phyloP scores from a whole-genome alignment of 2,329 filamentous ascomycete genomes.

The Aspergillus proliferans region DNA sequence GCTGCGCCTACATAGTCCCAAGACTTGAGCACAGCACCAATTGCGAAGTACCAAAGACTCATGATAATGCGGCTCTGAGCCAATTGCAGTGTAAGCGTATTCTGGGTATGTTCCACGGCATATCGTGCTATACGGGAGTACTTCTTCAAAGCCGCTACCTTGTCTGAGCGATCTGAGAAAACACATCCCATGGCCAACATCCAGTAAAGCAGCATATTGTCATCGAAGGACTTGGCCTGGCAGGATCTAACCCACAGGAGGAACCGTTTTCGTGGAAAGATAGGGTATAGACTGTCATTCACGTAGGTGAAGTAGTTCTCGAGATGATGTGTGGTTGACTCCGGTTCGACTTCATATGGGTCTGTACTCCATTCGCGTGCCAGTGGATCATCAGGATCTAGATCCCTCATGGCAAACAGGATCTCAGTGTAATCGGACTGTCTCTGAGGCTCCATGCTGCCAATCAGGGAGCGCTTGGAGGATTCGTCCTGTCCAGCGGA shows the following conservation, averaged over 20 bases:
- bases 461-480: slow-evolving; percentile 4
- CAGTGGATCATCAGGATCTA: slow-evolving; percentile 24
- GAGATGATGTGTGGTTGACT: slow-evolving; percentile 47
- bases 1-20: slow-evolving; percentile 61
- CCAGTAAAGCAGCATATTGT: slow-evolving; percentile 56
- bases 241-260: slow-evolving; percentile 48
- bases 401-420: slow-evolving; percentile 24
- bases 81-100: slow-evolving; percentile 55
- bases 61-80: slow-evolving; percentile 63
- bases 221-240: slow-evolving; percentile 46
- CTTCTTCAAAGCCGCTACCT: slow-evolving; percentile 39
- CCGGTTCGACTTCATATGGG: slow-evolving; percentile 47
- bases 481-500: slow-evolving; percentile 10
- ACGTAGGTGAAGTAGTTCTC: slow-evolving; percentile 54
- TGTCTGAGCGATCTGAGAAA: slow-evolving; percentile 46
- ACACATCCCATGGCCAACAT: slow-evolving; percentile 53
- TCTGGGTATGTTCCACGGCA: slow-evolving; percentile 48
- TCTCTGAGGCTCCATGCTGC: slow-evolving; percentile 7
- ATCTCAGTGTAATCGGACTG: slow-evolving; percentile 25
- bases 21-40: slow-evolving; percentile 53
- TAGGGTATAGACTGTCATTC: slow-evolving; percentile 49
- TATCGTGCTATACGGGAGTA: slow-evolving; percentile 54
- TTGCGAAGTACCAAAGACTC: slow-evolving; percentile 59
- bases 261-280: slow-evolving; percentile 52
- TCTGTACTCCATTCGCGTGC: slow-evolving; percentile 45